Evolutionary conservation across 2,329 filamentous ascomycete species (phyloP).

Genomic region (Arthrobotrys iridis): DNA sequence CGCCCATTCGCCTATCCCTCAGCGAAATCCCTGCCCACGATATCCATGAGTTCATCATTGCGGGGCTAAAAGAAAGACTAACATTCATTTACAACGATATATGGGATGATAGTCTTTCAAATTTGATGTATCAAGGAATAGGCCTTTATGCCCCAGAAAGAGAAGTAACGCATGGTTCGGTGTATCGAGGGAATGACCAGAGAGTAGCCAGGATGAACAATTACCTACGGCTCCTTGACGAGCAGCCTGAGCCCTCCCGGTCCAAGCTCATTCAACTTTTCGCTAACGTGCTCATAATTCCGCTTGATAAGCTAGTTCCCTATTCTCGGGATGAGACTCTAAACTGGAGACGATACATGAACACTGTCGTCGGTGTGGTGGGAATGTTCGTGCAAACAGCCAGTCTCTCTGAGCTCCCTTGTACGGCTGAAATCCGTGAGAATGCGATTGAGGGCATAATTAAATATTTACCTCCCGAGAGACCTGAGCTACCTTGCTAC

Average conservation of each 20-base stretch:
- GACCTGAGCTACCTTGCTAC: constrained; percentile 5
- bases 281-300: not conserved
- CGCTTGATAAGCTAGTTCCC: not conserved
- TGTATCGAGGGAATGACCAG: not conserved
- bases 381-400: not conserved
- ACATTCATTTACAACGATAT: no score
- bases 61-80: constrained; percentile 26
- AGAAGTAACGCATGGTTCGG: not conserved
- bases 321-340: not conserved
- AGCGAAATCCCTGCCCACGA: not conserved
- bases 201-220: not conserved
- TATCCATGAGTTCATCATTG: constrained; percentile 28
- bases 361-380: not conserved
- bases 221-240: constrained; percentile 19
- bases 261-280: not conserved
- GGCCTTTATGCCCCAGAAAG: not conserved
- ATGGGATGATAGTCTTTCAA: no score
- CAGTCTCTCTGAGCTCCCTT: not conserved
- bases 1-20: not conserved
- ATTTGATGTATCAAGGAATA: no score
- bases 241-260: constrained; percentile 16
- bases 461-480: constrained; percentile 5
- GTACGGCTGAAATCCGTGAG: constrained; percentile 1
- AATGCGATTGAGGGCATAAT: constrained; percentile 19
- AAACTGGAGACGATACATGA: not conserved